phyloP scores from a whole-genome alignment of 345 rosid species.

The Abelmoschus esculentus region DNA sequence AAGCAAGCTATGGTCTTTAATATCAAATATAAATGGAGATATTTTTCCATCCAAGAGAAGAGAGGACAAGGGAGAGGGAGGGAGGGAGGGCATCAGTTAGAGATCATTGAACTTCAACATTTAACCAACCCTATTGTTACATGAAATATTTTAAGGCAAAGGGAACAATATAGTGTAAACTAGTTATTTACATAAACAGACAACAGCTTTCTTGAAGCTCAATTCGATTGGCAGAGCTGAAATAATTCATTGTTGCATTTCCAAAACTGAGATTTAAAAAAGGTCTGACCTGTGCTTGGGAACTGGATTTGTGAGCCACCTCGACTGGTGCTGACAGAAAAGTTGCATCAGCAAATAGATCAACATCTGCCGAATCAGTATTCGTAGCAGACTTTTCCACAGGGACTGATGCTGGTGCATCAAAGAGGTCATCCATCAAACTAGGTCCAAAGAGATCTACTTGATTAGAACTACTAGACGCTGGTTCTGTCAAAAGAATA shows the following conservation, averaged over 20 bases:
- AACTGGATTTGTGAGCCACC: not conserved
- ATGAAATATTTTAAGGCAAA: not conserved
- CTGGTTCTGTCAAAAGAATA: slow-evolving; percentile 43
- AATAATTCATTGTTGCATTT: not conserved
- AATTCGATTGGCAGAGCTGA: not conserved
- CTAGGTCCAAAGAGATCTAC: not conserved
- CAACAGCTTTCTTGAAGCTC: not conserved
- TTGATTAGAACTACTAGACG: slow-evolving; percentile 49
- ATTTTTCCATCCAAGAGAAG: no score
- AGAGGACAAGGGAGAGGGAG: no score
- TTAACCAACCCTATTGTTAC: not conserved
- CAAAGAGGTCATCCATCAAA: not conserved
- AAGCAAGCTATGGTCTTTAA: not conserved
- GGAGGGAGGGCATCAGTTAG: not conserved
- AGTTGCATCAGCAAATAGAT: not conserved
- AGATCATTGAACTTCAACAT: not conserved
- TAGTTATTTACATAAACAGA: not conserved
- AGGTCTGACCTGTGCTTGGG: not conserved
- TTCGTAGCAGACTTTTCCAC: not conserved
- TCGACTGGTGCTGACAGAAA: not conserved
- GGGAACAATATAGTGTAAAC: not conserved
- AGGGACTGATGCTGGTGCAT: not conserved
- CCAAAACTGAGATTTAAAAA: not conserved
- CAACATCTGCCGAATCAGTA: not conserved
- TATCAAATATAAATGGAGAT: no score